Evolutionary conservation across 2,329 filamentous ascomycete species (phyloP).

Genomic region (Fusarium equiseti): DNA sequence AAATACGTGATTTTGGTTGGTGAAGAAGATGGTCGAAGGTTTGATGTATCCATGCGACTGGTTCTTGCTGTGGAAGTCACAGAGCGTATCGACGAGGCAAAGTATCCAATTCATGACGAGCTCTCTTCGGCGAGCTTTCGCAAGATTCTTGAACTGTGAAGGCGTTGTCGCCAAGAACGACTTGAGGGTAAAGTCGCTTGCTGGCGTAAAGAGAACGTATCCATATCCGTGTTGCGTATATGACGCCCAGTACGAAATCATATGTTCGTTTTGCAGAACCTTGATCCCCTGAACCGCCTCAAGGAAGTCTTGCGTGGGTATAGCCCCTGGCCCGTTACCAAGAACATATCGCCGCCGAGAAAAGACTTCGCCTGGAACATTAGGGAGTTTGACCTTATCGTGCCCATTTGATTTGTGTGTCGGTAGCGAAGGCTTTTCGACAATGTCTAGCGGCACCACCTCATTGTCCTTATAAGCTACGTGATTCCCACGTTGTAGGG

Average conservation of each 20-base stretch:
- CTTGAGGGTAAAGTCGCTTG: slow-evolving; percentile 74
- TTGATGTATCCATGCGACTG: slow-evolving; percentile 76
- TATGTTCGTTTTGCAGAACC: slow-evolving; percentile 73
- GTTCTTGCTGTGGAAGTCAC: slow-evolving; percentile 74
- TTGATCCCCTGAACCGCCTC: slow-evolving; percentile 70
- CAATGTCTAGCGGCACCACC: slow-evolving; percentile 75
- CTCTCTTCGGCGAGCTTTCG: slow-evolving; percentile 69
- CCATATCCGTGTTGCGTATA: slow-evolving; percentile 74
- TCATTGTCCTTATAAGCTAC: slow-evolving; percentile 74
- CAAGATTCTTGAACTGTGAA: slow-evolving; percentile 69
- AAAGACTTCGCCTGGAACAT: slow-evolving; percentile 68
- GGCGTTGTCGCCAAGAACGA: slow-evolving; percentile 75
- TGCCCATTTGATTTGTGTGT: slow-evolving; percentile 54
- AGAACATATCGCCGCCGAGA: slow-evolving; percentile 69
- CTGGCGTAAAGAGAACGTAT: slow-evolving; percentile 75
- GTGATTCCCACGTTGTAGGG: slow-evolving; percentile 71
- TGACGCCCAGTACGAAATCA: slow-evolving; percentile 78
- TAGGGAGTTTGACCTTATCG: slow-evolving; percentile 73
- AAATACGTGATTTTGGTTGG: slow-evolving; percentile 73
- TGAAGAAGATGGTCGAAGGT: slow-evolving; percentile 77
- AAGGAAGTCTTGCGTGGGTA: slow-evolving; percentile 67
- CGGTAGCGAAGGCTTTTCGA: slow-evolving; percentile 67
- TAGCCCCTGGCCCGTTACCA: slow-evolving; percentile 57
- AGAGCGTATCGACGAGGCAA: slow-evolving; percentile 76
- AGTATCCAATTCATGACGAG: slow-evolving; percentile 80